Evolutionary conservation across 2,329 filamentous ascomycete genomes (phyloP).

Genomic region (Fusarium austroafricanum): DNA sequence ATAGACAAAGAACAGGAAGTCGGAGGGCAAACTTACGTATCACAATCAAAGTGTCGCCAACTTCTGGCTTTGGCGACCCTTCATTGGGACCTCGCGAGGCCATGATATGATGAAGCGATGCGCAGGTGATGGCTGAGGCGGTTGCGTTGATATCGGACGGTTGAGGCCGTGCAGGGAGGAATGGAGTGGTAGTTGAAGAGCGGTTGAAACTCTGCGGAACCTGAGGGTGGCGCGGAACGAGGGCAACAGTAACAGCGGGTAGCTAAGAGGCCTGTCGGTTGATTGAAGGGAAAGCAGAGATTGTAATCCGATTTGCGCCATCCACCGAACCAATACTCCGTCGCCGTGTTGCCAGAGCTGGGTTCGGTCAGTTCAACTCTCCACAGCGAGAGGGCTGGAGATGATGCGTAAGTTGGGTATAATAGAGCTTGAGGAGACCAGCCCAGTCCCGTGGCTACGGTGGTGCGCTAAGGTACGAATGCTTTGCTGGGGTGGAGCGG

Average conservation of each 20-base stretch:
- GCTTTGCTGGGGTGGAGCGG: constrained; percentile 43
- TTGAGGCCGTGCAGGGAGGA: constrained; percentile 39
- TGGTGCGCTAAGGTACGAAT: constrained; percentile 41
- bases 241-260: constrained; percentile 18
- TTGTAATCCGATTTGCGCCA: constrained; percentile 32
- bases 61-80: constrained; percentile 62
- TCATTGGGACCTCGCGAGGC: constrained; percentile 56
- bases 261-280: constrained; percentile 16
- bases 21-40: constrained; percentile 68
- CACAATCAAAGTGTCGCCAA: constrained; percentile 76
- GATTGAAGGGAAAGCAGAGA: constrained; percentile 21
- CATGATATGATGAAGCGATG: constrained; percentile 51
- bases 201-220: constrained; percentile 38
- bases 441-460: constrained; percentile 33
- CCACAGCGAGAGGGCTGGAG: constrained; percentile 40
- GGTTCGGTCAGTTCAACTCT: constrained; percentile 31
- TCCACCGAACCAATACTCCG: constrained; percentile 39
- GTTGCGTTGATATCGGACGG: constrained; percentile 30
- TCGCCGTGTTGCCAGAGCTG: constrained; percentile 36
- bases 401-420: constrained; percentile 43
- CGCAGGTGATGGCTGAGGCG: constrained; percentile 29
- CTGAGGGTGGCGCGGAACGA: constrained; percentile 37
- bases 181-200: constrained; percentile 38
- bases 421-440: constrained; percentile 42
- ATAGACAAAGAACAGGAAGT: constrained; percentile 41